These are phyloP conservation scores for Psophocarpus tetragonolobus DNA, from an alignment of 306 rosid genomes.

Conservation along the genomic window DNA sequence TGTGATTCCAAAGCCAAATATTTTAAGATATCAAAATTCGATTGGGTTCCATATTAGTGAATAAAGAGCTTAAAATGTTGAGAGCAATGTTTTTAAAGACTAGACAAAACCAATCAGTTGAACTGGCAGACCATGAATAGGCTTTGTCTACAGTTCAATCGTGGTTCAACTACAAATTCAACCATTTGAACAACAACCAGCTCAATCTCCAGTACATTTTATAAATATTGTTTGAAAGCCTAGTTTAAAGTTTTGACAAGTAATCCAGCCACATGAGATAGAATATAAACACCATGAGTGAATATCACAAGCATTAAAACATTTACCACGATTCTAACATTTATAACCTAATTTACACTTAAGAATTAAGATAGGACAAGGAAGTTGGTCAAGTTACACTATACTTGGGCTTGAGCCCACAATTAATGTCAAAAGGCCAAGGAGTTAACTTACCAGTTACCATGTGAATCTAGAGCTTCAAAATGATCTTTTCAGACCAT, in stretches of 20 bases:
- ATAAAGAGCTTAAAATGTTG: not conserved
- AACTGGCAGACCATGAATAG: not conserved
- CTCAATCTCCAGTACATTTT: not conserved
- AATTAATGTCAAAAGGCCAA: constrained; percentile 2
- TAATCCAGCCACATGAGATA: constrained; percentile 2
- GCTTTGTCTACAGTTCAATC: not conserved
- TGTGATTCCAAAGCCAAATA: not conserved
- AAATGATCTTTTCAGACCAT: constrained; percentile 63
- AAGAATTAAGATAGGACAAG: not conserved
- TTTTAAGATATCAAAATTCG: not conserved
- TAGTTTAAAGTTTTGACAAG: not conserved
- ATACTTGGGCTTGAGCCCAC: not conserved
- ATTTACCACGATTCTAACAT: not conserved
- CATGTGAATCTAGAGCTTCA: constrained; percentile 54
- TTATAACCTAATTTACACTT: not conserved
- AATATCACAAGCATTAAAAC: constrained; percentile 20
- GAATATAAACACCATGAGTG: not conserved
- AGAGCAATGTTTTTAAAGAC: not conserved
- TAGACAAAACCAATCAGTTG: not conserved
- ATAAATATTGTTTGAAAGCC: not conserved
- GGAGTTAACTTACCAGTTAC: constrained; percentile 56
- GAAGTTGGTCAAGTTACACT: not conserved
- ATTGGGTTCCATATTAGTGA: constrained; percentile 3
- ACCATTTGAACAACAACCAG: not conserved
- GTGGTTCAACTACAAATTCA: not conserved